A percentile compares a stretch with the other conserved stretches of the same genome.
Conservation (phyloP, 345 rosid species). For the Ricinus communis region DNA sequence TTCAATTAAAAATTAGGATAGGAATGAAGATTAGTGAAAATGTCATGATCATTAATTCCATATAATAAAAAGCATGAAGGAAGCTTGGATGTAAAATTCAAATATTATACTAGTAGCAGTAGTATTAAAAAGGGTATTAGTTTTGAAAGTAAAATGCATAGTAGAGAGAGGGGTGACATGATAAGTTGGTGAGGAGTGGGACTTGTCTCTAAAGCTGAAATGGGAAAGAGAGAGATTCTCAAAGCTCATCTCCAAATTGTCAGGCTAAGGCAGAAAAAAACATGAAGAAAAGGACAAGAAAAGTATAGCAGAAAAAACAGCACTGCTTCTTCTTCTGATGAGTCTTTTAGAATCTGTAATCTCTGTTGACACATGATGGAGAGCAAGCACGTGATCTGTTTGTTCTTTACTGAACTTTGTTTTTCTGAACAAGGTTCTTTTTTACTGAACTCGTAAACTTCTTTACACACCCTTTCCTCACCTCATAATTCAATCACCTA, state of each 20-base stretch:
- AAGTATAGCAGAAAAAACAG: neutral
- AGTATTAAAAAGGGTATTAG: neutral
- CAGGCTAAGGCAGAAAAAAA: neutral
- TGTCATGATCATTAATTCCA: neutral
- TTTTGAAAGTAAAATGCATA: neutral
- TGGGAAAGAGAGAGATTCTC: neutral
- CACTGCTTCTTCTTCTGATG: neutral
- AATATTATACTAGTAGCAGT: neutral
- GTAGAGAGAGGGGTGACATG: neutral
- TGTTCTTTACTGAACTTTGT: neutral
- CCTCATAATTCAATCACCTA: no score
- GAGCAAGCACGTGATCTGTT: slow-evolving; percentile 13
- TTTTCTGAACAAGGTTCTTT: neutral
- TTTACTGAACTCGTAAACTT: neutral
- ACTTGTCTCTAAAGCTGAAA: neutral
- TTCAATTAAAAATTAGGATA: neutral
- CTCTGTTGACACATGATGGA: neutral
- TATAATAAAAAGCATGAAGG: neutral
- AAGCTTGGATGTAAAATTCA: neutral
- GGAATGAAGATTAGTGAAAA: neutral
- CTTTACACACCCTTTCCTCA: no score
- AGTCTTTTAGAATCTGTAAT: neutral
- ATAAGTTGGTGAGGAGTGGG: neutral
- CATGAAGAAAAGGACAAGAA: neutral
- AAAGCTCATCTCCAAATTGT: neutral